phyloP scores from a whole-genome alignment of 495 filamentous ascomycete species.

The Aspergillus carlsbadensis region DNA sequence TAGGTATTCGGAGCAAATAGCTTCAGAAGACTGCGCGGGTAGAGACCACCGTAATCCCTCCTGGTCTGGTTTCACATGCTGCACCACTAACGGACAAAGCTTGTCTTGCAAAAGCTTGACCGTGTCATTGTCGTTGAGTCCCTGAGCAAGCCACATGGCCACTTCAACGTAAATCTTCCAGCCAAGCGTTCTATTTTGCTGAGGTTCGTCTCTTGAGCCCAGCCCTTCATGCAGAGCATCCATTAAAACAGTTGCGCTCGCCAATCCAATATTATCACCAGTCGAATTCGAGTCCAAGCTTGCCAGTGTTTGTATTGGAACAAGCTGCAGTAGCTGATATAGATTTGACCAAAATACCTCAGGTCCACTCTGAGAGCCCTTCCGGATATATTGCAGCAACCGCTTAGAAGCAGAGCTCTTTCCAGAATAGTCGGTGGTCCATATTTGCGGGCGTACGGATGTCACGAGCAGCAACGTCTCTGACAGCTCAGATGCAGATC shows the following conservation, averaged over 20 bases:
- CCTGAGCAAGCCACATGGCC: slow-evolving; percentile 45
- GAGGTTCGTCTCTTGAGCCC: slow-evolving; percentile 68
- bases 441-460: slow-evolving; percentile 60
- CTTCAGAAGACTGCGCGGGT: slow-evolving; percentile 34
- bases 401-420: slow-evolving; percentile 65
- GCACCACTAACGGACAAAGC: slow-evolving; percentile 56
- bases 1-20: slow-evolving; percentile 42
- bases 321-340: slow-evolving; percentile 51
- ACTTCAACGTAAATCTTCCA: slow-evolving; percentile 72
- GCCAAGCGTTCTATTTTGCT: slow-evolving; percentile 60
- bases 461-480: slow-evolving; percentile 64
- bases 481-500: slow-evolving; percentile 70
- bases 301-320: slow-evolving; percentile 57
- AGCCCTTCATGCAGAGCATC: slow-evolving; percentile 68
- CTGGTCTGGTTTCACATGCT: slow-evolving; percentile 53
- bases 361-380: slow-evolving; percentile 74
- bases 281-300: slow-evolving; percentile 47
- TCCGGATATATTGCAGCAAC: slow-evolving; percentile 71
- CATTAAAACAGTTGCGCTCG: slow-evolving; percentile 46
- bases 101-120: slow-evolving; percentile 45
- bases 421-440: slow-evolving; percentile 65
- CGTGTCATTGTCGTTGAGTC: slow-evolving; percentile 46
- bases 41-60: slow-evolving; percentile 52
- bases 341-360: slow-evolving; percentile 71
- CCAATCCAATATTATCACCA: slow-evolving; percentile 20